These are phyloP conservation scores for Hyphopichia khmerensis DNA, from an alignment of 1,139 yeast species.

Conservation along the genomic window DNA sequence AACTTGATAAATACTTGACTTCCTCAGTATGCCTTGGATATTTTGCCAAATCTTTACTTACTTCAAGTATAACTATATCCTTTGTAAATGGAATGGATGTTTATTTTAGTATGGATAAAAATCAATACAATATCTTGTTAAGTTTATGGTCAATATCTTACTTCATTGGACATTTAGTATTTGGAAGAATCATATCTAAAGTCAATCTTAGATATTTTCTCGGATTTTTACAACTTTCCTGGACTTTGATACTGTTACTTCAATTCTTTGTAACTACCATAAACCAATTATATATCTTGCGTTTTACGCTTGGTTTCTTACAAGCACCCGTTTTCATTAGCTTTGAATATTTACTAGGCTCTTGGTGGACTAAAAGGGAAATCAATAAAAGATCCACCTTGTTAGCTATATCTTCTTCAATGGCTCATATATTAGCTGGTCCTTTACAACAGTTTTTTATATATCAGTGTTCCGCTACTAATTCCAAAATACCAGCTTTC, in stretches of 20 bases:
- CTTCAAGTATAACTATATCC: slow-evolving; percentile 7
- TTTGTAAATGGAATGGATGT: slow-evolving; percentile 9
- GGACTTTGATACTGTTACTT: slow-evolving; percentile 7
- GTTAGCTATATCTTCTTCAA: slow-evolving; percentile 31
- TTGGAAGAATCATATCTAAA: neutral
- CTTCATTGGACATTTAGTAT: slow-evolving; percentile 3
- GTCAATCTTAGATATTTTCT: slow-evolving; percentile 7
- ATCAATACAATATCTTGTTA: slow-evolving; percentile 8
- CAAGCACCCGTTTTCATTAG: slow-evolving; percentile 10
- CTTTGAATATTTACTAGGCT: slow-evolving; percentile 16
- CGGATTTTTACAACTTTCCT: slow-evolving; percentile 7
- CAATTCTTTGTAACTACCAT: slow-evolving; percentile 7
- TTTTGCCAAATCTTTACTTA: slow-evolving; percentile 8
- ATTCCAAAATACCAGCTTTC: slow-evolving; percentile 29
- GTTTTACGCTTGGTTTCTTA: slow-evolving; percentile 9
- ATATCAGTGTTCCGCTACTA: slow-evolving; percentile 15
- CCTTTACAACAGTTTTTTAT: slow-evolving; percentile 45
- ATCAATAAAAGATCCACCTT: slow-evolving; percentile 15
- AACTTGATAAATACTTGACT: slow-evolving; percentile 7
- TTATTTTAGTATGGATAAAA: slow-evolving; percentile 7
- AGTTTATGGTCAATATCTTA: slow-evolving; percentile 9
- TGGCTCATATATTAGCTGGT: slow-evolving; percentile 47
- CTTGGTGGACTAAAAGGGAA: slow-evolving; percentile 12
- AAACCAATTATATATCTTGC: slow-evolving; percentile 5
- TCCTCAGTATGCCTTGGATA: slow-evolving; percentile 6